phyloP scores from a whole-genome alignment of 495 filamentous ascomycete genomes.

The Choiromyces venosus region DNA sequence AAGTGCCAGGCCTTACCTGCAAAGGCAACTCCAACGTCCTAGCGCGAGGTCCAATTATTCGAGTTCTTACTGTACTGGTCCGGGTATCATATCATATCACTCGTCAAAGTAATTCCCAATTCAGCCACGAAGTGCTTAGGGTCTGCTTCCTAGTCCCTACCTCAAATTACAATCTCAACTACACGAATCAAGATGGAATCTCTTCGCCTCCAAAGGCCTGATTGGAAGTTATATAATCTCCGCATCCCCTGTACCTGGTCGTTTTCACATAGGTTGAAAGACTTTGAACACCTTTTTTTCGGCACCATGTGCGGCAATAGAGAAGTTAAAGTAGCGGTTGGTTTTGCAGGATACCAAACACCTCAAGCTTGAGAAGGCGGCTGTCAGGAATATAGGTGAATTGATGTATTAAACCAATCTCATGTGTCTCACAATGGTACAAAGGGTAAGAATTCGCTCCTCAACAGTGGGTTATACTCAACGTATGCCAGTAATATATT shows the following conservation, averaged over 20 bases:
- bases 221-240: neutral
- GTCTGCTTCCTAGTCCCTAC: neutral
- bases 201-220: neutral
- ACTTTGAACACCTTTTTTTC: neutral
- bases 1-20: no score
- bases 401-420: neutral
- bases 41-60: no score
- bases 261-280: neutral
- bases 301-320: neutral
- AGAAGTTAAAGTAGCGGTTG: neutral
- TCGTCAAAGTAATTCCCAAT: neutral
- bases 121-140: fast-evolving
- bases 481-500: no score
- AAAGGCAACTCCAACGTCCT: no score
- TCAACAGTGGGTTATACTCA: no score
- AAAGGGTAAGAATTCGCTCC: neutral
- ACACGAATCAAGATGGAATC: neutral
- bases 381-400: neutral
- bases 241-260: neutral
- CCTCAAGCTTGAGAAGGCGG: neutral
- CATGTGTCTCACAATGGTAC: neutral
- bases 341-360: neutral
- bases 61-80: neutral
- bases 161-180: neutral
- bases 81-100: neutral